Conservation (phyloP, 495 filamentous ascomycete genomes). For the Annulohypoxylon nitens region DNA sequence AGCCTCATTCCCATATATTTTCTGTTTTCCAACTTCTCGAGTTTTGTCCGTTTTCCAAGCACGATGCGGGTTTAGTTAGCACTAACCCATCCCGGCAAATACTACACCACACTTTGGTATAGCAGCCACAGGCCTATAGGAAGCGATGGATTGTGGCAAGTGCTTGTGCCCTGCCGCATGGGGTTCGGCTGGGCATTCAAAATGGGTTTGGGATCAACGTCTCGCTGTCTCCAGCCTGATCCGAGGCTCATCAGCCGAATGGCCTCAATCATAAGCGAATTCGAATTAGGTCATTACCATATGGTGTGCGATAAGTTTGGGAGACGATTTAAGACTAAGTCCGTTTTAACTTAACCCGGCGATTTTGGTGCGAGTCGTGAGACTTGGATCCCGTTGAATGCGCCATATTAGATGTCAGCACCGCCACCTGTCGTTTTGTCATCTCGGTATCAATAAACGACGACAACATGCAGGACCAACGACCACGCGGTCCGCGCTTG, state of each 20-base stretch:
- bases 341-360: background rate
- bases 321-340: background rate
- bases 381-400: background rate
- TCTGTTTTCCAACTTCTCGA: background rate
- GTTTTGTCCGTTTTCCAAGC: background rate
- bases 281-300: background rate
- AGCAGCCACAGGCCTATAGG: conserved; percentile 31
- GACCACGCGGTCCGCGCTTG: conserved; percentile 49
- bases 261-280: conserved; percentile 9
- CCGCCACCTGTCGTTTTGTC: background rate
- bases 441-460: conserved; percentile 38
- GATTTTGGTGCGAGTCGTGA: background rate
- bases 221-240: conserved; percentile 9
- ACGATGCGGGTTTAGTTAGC: conserved; percentile 15
- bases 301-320: conserved; percentile 10
- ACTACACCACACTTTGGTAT: background rate
- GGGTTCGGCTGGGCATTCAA: conserved; percentile 28
- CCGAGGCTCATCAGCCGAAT: conserved; percentile 18
- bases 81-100: conserved; percentile 15
- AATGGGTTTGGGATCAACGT: conserved; percentile 11
- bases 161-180: conserved; percentile 28
- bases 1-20: conserved; percentile 14
- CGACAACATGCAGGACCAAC: conserved; percentile 32
- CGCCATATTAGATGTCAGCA: conserved; percentile 1
- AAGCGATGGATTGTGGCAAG: conserved; percentile 35